Base-by-base conservation (phyloP, 2,329 filamentous ascomycete species). In the Neocucurbitaria cava region DNA sequence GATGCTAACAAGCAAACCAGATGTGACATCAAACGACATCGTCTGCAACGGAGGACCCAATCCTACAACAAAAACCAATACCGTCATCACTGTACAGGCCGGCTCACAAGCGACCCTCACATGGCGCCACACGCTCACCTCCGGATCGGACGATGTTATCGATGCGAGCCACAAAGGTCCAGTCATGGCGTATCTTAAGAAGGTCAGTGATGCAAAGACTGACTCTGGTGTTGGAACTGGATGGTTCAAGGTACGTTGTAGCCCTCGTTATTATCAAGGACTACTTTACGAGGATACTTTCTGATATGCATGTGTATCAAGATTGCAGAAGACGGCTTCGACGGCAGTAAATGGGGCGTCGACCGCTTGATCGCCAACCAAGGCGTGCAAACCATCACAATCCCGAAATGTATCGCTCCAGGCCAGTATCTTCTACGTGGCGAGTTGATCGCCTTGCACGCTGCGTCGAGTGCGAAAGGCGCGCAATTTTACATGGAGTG, bases 1-100 rank as follows among this genome's bases (percentile, higher is more conserved):
- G 24, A 26, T 26, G 24, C 24, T 26, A 2, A 26, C 24, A 5
- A 26, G 24, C 5, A 26, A 26, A 26, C 24, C 24, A 26, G 81
- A 87, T 62, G 84, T 86, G 13, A 79, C 77, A 17, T 81, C 80
- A 45, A 78, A 81, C 65, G 78, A 82, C 53, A 74, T 87, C 21
- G 84, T 81, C 30, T 87, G 84, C 77, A 87, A 87, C 65, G 83
- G 84, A 11, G 77, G 78, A 2, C 81, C 83, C 5, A 86, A 86
- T 73, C 81, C 82, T 15, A 69, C 65, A 2, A 36, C 55, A 18
- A 53, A 56, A 28, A 71, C 65, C 38, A 64, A 52, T 38, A 76
- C 75, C 24, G 65, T 76, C 50, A 74, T 77, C 52, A 73, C 70
- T 5, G 81, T 74, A 0, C 67, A 71, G 53, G 71, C 83, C 6